Evolutionary conservation across 805 yeast species (phyloP).

Genomic region (Cyberlindnera meyerae): DNA sequence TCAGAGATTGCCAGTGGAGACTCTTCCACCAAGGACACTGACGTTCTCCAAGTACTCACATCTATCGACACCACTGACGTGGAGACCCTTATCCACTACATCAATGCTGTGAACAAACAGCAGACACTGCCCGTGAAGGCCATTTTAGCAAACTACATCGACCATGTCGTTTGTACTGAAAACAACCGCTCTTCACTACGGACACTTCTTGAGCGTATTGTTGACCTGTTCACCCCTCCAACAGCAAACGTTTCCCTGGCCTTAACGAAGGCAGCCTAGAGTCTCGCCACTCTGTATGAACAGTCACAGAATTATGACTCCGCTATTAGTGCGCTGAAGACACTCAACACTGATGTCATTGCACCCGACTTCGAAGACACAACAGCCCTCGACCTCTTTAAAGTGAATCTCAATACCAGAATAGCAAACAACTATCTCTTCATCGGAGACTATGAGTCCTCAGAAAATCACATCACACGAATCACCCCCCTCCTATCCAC

Average conservation of each 20-base stretch:
- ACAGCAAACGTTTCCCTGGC: slow-evolving; percentile 13
- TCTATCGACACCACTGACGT: slow-evolving; percentile 3
- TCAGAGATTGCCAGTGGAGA: slow-evolving; percentile 13
- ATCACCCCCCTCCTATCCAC: slow-evolving; percentile 12
- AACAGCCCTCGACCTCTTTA: slow-evolving; percentile 11
- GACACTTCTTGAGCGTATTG: slow-evolving; percentile 9
- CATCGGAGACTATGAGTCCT: slow-evolving; percentile 14
- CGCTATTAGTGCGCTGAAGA: slow-evolving; percentile 10
- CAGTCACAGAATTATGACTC: neutral
- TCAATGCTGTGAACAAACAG: slow-evolving; percentile 18
- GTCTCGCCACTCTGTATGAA: slow-evolving; percentile 15
- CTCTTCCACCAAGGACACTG: slow-evolving; percentile 12
- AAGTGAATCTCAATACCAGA: slow-evolving; percentile 14
- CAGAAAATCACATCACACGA: slow-evolving; percentile 21
- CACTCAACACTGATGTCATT: slow-evolving; percentile 15
- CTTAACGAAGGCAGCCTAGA: slow-evolving; percentile 10
- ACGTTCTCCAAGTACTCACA: slow-evolving; percentile 8
- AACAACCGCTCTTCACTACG: neutral
- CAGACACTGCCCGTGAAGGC: slow-evolving; percentile 18
- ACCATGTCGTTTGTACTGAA: too few species aligned
- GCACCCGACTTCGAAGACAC: slow-evolving; percentile 15
- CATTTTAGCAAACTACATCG: slow-evolving; percentile 12
- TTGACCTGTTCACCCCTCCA: slow-evolving; percentile 19
- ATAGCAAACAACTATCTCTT: slow-evolving; percentile 16
- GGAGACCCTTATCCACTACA: slow-evolving; percentile 7